phyloP scores from a whole-genome alignment of 2,329 filamentous ascomycete species.

The Fusarium sp. region DNA sequence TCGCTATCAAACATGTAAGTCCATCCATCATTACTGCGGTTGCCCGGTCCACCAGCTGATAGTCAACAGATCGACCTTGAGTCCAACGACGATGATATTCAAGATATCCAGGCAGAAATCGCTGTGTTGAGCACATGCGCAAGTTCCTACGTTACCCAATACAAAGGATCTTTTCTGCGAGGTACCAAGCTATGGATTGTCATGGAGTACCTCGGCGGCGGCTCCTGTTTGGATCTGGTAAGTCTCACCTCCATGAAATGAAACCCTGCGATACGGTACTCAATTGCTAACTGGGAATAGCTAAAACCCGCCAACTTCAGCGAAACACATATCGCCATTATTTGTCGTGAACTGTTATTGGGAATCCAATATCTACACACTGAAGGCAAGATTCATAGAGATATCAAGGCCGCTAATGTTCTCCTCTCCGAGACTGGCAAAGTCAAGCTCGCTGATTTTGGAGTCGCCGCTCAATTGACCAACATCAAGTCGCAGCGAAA shows the following conservation, averaged over 20 bases:
- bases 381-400: constrained; percentile 95
- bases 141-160: constrained; percentile 93
- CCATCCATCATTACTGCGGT: constrained; percentile 3
- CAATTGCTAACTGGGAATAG: constrained; percentile 56
- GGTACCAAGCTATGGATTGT: constrained; percentile 99
- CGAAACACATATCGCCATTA: constrained; percentile 91
- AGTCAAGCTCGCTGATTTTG: constrained; percentile 97
- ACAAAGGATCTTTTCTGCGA: constrained; percentile 95
- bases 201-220: constrained; percentile 97
- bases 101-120: constrained; percentile 98
- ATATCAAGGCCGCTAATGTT: constrained; percentile 96
- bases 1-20: constrained; percentile 95
- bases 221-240: constrained; percentile 94
- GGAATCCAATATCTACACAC: constrained; percentile 93
- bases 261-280: constrained; percentile 3
- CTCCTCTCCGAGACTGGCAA: constrained; percentile 90
- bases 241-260: constrained; percentile 36
- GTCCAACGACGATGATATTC: constrained; percentile 97
- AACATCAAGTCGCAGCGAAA: constrained; percentile 98
- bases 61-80: constrained; percentile 90
- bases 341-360: constrained; percentile 89
- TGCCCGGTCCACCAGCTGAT: constrained; percentile 31
- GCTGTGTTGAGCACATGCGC: constrained; percentile 94
- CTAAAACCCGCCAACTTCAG: constrained; percentile 90
- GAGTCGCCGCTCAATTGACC: constrained; percentile 93